Evolutionary conservation across 768 basidiomycete genomes (phyloP).

Genomic region (Hypholoma fasciculare): DNA sequence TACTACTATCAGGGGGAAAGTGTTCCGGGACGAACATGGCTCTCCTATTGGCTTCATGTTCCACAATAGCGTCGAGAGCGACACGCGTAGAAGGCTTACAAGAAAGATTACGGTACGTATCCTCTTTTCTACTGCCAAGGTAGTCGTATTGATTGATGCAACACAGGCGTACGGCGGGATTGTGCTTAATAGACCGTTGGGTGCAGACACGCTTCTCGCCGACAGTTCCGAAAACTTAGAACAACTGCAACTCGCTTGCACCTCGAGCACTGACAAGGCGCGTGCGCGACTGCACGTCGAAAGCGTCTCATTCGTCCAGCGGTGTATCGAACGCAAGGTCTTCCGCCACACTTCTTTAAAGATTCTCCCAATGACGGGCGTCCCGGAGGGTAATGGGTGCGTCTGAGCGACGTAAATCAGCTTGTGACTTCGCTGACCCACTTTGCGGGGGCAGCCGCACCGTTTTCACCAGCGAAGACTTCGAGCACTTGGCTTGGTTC

Average conservation of each 20-base stretch:
- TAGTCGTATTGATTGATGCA: neutral
- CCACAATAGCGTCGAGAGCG: constrained; percentile 29
- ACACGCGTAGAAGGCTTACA: constrained; percentile 19
- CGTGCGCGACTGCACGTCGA: constrained; percentile 24
- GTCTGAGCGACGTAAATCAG: neutral
- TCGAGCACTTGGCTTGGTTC: neutral
- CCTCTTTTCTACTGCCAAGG: neutral
- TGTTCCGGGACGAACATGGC: constrained; percentile 12
- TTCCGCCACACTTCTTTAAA: constrained; percentile 18
- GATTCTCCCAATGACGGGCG: constrained; percentile 31
- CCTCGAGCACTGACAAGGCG: constrained; percentile 9
- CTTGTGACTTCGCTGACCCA: too few species aligned
- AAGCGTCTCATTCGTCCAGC: constrained; percentile 23
- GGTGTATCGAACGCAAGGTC: constrained; percentile 18
- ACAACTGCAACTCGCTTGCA: constrained; percentile 19
- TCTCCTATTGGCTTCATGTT: constrained; percentile 30
- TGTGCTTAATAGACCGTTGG: constrained; percentile 14
- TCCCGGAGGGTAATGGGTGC: constrained; percentile 9
- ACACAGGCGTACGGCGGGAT: constrained; percentile 29
- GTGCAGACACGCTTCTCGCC: constrained; percentile 27
- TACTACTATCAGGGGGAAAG: too few species aligned
- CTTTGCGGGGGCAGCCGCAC: constrained; percentile 15
- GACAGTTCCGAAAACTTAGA: neutral
- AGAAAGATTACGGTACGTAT: constrained; percentile 35
- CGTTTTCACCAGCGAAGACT: constrained; percentile 37